Conservation (phyloP, 257 asterid species). For the Henckelia pumila region DNA sequence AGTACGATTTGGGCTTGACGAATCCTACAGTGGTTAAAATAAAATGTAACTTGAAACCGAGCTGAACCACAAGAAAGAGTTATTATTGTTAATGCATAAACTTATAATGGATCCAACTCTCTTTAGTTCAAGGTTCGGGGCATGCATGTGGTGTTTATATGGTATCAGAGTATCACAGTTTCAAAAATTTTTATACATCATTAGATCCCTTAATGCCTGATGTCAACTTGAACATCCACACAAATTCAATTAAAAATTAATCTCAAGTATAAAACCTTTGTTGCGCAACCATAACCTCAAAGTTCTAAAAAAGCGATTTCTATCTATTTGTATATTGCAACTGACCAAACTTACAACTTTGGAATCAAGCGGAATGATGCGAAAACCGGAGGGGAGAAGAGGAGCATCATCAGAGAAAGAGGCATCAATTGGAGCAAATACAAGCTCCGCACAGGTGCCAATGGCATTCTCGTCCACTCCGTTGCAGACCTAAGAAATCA, state of each 20-base stretch:
- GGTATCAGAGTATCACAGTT: too few relatives aligned
- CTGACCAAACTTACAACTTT: conserved; percentile 44
- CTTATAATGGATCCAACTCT: too few relatives aligned
- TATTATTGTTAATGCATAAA: not conserved
- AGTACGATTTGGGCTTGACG: conserved; percentile 79
- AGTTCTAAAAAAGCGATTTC: not conserved
- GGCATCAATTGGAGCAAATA: conserved; percentile 95
- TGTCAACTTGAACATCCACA: too few relatives aligned
- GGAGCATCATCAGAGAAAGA: conserved; percentile 96
- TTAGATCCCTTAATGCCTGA: too few relatives aligned
- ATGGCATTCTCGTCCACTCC: conserved; percentile 90
- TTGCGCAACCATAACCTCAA: too few relatives aligned
- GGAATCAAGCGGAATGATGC: conserved; percentile 82
- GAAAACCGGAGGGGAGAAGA: too few relatives aligned
- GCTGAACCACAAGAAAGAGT: not conserved
- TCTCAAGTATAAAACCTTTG: not conserved
- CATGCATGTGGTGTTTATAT: too few relatives aligned
- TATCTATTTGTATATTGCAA: too few relatives aligned
- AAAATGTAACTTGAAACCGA: conserved; percentile 8
- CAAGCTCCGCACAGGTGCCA: conserved; percentile 80
- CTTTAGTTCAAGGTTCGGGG: too few relatives aligned
- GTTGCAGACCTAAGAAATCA: conserved; percentile 62
- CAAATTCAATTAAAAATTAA: too few relatives aligned
- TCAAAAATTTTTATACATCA: too few relatives aligned
- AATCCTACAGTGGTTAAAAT: conserved; percentile 43